These are phyloP conservation scores for Pisolithus microcarpus DNA, from an alignment of 768 basidiomycete species.

Conservation along the genomic window DNA sequence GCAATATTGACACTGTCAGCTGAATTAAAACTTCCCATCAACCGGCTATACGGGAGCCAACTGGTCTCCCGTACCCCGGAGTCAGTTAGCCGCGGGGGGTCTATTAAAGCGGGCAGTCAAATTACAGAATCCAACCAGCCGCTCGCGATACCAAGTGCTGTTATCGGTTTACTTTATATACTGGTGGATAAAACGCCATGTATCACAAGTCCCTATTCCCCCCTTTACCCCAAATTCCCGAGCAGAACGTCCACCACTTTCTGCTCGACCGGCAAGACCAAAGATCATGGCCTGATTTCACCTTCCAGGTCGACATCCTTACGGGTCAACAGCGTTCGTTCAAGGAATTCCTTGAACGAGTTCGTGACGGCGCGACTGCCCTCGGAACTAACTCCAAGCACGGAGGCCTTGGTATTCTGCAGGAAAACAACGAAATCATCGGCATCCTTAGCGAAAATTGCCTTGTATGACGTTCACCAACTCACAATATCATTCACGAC, in stretches of 20 bases:
- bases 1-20: background rate
- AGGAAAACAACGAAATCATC: slow-evolving; percentile 47
- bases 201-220: slow-evolving; percentile 52
- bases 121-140: background rate
- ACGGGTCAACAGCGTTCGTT: slow-evolving; percentile 42
- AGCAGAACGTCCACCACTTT: slow-evolving; percentile 48
- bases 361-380: slow-evolving; percentile 51
- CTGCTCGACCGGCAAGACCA: slow-evolving; percentile 51
- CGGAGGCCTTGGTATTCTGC: slow-evolving; percentile 51
- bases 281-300: slow-evolving; percentile 47
- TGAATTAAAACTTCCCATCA: background rate
- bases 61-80: background rate
- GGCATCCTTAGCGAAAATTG: slow-evolving; percentile 69
- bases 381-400: slow-evolving; percentile 38
- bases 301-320: slow-evolving; percentile 47
- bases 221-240: slow-evolving; percentile 40
- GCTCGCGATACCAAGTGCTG: background rate
- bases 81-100: background rate
- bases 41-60: background rate
- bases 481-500: background rate
- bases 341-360: slow-evolving; percentile 43
- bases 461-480: slow-evolving; percentile 44
- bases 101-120: background rate
- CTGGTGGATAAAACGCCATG: slow-evolving; percentile 30
- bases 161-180: background rate